Base-by-base conservation (phyloP, 371 early-diverging fungal species). In the Mortierella sp. region DNA sequence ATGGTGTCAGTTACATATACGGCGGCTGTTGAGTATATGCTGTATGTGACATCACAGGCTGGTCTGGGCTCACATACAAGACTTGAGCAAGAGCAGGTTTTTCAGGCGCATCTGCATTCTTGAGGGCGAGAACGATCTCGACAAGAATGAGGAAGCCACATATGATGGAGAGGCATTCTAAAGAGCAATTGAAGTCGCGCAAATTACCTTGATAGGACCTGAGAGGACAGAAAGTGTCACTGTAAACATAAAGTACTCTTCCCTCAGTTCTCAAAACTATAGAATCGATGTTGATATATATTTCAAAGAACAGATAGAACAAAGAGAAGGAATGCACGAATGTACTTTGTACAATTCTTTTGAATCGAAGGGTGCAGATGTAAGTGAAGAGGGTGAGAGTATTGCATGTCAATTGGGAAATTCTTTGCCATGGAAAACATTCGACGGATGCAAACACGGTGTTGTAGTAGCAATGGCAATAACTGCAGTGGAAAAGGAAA, bases 41-140 rank as follows among this genome's bases (percentile, higher is more conserved):
- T 24, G 24, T 5, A 52, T 3, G 59, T 30, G 52, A 24, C 20
- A 16, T 9, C 22, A 57, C 11, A 8, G 30, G 35, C 20, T 59
- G 59, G 4, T 9, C 3, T n/a, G 59, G 59, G 47, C 47, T 59
- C 35, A 59, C 59, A 59, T 59, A 59, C 28, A 59, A 24, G 20
- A 57, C 58, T 12, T 26, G 30, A 20, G 5, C 6, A 4, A 35
- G 35, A 45, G 16, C 47, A 45, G 55, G 14, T 35, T 32, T 62
- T 2, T 37, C 22, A 10, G 43, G 43, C 24, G 43, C 12, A 18
- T 40, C 14, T 22, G 43, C 62, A 43, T 39, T 3, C 43, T 62
- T 62, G 10, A 62, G 24, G 1, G 62, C 22, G 22, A 62, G 16
- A 39, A 2, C n/a, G 2, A 62, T 28, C 26, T 62, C 62, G 22